Evolutionary conservation across 2,329 filamentous ascomycete species (phyloP).

Genomic region (Monilinia polystroma): DNA sequence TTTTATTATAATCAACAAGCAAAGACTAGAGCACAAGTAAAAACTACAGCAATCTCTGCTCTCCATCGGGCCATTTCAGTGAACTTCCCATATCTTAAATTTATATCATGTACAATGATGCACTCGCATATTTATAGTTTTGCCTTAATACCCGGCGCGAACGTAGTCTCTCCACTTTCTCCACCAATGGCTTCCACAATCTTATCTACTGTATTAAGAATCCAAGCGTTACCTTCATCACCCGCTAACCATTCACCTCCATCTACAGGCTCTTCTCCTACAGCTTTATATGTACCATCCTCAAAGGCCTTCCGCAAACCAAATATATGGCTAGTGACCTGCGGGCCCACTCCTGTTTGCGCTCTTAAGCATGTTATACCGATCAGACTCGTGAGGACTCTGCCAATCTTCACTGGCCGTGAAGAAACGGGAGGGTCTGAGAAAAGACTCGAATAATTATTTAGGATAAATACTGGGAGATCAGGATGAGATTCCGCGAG

Average conservation of each 20-base stretch:
- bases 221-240: conserved; percentile 65
- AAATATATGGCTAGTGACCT: conserved; percentile 79
- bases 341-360: conserved; percentile 79
- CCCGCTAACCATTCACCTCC: conserved; percentile 60
- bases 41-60: no score
- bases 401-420: conserved; percentile 56
- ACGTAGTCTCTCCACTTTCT: conserved; percentile 43
- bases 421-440: conserved; percentile 58
- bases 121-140: conserved; percentile 18
- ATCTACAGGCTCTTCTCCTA: conserved; percentile 49
- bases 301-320: conserved; percentile 74
- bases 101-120: neutral
- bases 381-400: conserved; percentile 70
- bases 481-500: conserved; percentile 77
- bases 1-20: no score
- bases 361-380: conserved; percentile 73
- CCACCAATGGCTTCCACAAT: conserved; percentile 55
- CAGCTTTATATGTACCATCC: conserved; percentile 57
- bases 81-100: neutral
- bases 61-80: no score
- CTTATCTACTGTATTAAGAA: conserved; percentile 59
- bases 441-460: conserved; percentile 72
- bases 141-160: conserved; percentile 50
- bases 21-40: no score
- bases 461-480: conserved; percentile 75